Percentiles rank a stretch among this genome's conserved stretches.
Evolutionary conservation across 441 rosid genomes (phyloP).

Genomic region (Arabidopsis lyrata): DNA sequence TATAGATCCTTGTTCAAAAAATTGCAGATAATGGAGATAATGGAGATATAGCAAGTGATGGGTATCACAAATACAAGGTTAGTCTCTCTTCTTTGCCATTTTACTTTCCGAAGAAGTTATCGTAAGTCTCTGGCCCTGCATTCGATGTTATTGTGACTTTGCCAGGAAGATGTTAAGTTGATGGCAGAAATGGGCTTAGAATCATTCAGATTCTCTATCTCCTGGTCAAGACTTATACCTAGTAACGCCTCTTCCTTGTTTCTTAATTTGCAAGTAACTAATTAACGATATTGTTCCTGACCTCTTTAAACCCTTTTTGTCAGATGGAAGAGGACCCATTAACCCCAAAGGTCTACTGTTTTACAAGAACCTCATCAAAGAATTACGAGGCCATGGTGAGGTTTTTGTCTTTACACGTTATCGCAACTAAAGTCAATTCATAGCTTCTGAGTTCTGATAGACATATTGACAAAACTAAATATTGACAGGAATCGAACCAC

Average conservation of each 20-base stretch:
- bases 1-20: no score
- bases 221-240: slow-evolving; percentile 83
- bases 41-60: slow-evolving; percentile 68
- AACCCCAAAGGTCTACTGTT: slow-evolving; percentile 48
- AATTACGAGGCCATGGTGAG: slow-evolving; percentile 45
- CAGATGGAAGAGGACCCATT: slow-evolving; percentile 78
- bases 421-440: not conserved
- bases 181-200: slow-evolving; percentile 74
- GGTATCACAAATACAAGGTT: slow-evolving; percentile 79
- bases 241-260: slow-evolving; percentile 45
- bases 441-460: not conserved
- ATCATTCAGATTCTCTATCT: slow-evolving; percentile 80
- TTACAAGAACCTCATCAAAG: no score
- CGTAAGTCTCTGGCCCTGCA: not conserved
- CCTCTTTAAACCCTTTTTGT: not conserved
- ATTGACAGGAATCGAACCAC: slow-evolving; percentile 68
- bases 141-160: not conserved
- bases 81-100: not conserved
- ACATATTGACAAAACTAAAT: not conserved
- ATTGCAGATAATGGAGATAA: not conserved
- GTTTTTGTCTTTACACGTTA: not conserved
- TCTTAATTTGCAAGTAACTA: slow-evolving; percentile 4
- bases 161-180: slow-evolving; percentile 77
- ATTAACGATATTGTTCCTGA: not conserved
- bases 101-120: slow-evolving; percentile 4